Evolutionary conservation across 495 filamentous ascomycete species (phyloP).

Genomic region (Neurospora sp.): DNA sequence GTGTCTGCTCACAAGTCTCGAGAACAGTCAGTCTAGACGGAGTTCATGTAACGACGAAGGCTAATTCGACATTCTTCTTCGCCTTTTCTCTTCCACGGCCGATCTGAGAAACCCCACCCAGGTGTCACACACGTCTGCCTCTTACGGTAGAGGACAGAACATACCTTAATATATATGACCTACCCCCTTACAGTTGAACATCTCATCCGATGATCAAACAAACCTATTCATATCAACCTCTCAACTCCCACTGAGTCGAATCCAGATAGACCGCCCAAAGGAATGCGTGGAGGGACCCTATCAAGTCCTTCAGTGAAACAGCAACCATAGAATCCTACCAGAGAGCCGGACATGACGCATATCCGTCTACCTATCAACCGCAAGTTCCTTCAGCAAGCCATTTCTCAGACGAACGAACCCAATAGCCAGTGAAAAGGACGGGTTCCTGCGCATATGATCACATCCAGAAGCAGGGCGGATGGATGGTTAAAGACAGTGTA

Average conservation of each 20-base stretch:
- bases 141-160: neutral
- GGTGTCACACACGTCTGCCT: neutral
- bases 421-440: conserved; percentile 14
- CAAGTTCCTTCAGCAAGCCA: neutral
- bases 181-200: neutral
- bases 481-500: neutral
- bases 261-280: neutral
- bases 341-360: neutral
- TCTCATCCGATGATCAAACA: neutral
- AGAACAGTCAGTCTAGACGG: neutral
- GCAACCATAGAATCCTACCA: neutral
- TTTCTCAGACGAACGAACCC: neutral
- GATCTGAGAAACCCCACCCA: neutral
- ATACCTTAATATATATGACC: neutral
- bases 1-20: too few species aligned
- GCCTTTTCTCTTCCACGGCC: neutral
- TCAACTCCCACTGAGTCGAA: neutral
- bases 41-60: neutral
- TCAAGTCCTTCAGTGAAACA: neutral
- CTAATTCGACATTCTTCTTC: neutral
- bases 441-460: conserved; percentile 27
- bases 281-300: neutral
- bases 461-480: neutral
- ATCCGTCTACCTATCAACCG: neutral
- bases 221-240: neutral